Percentiles rank a stretch among this genome's conserved stretches.
phyloP scores from a whole-genome alignment of 176 grass and related monocot species.

The Lolium rigidum region DNA sequence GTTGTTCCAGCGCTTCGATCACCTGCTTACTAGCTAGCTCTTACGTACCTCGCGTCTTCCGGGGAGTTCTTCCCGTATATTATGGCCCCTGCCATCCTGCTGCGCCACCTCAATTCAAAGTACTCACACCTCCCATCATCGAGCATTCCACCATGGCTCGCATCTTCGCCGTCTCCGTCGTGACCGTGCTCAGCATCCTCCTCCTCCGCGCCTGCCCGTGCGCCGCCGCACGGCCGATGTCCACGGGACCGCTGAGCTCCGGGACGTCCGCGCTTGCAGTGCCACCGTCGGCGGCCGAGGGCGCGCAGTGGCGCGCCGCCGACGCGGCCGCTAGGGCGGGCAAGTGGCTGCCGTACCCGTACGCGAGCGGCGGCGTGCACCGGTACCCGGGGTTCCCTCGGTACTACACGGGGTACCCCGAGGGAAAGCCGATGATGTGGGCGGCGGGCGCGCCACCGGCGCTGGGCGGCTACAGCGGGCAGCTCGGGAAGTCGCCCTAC shows the following conservation, averaged over 20 bases:
- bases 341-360: constrained; percentile 54
- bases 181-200: constrained; percentile 19
- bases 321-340: constrained; percentile 23
- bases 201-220: not conserved
- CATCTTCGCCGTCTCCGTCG: not conserved
- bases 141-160: constrained; percentile 6
- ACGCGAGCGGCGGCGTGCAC: constrained; percentile 12
- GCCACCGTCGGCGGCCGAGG: constrained; percentile 16
- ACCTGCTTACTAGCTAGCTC: constrained; percentile 8
- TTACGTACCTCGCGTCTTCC: constrained; percentile 6
- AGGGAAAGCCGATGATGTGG: constrained; percentile 37
- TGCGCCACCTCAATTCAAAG: not conserved
- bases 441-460: not conserved
- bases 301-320: not conserved
- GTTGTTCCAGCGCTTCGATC: not conserved
- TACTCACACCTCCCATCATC: not conserved
- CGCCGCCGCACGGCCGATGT: constrained; percentile 13
- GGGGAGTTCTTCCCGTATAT: not conserved
- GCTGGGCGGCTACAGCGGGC: constrained; percentile 12
- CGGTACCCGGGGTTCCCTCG: constrained; percentile 6
- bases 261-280: not conserved
- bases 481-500: not conserved
- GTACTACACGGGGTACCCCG: constrained; percentile 22
- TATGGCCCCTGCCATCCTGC: not conserved
- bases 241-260: not conserved